Percentiles rank a stretch among this genome's conserved stretches.
Conservation (phyloP, 2,329 filamentous ascomycete species). For the Trichoderma arundinaceum region DNA sequence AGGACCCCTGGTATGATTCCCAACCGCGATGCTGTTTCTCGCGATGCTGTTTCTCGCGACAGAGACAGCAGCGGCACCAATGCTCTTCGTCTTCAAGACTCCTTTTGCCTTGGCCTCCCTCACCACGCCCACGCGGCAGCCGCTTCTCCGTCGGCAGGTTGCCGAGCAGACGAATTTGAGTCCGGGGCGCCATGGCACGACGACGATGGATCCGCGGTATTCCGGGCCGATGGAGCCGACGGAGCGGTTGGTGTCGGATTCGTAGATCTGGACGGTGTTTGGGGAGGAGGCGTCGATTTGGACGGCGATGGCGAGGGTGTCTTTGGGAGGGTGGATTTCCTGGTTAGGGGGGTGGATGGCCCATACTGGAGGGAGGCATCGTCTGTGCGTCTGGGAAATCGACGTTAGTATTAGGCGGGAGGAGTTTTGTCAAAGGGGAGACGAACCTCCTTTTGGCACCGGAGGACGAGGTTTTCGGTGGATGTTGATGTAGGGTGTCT, state of each 20-base stretch:
- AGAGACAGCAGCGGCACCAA: not conserved
- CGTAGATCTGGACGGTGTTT: slow-evolving; percentile 7
- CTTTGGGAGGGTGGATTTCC: not conserved
- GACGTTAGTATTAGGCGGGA: not conserved
- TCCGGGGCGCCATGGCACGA: slow-evolving; percentile 22
- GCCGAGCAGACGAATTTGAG: slow-evolving; percentile 14
- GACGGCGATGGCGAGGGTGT: slow-evolving; percentile 29
- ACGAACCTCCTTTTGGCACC: slow-evolving; percentile 24
- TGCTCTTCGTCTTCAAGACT: not conserved
- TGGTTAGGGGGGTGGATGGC: slow-evolving; percentile 23
- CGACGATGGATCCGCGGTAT: slow-evolving; percentile 25
- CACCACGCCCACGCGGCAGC: slow-evolving; percentile 11
- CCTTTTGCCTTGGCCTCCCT: not conserved
- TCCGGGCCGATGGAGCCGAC: slow-evolving; percentile 27
- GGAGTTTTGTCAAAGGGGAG: not conserved
- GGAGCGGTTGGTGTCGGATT: slow-evolving; percentile 6
- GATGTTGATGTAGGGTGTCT: slow-evolving; percentile 8
- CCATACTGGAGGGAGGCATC: slow-evolving; percentile 25
- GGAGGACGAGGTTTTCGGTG: slow-evolving; percentile 26
- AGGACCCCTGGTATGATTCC: not conserved
- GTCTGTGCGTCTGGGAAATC: not conserved
- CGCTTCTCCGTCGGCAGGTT: not conserved
- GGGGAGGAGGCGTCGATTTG: slow-evolving; percentile 15
- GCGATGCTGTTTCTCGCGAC: not conserved
- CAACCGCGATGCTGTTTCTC: too few species aligned